These are phyloP conservation scores for Emmonsiellopsis sp. DNA, from an alignment of 2,329 filamentous ascomycete genomes.

Conservation along the genomic window DNA sequence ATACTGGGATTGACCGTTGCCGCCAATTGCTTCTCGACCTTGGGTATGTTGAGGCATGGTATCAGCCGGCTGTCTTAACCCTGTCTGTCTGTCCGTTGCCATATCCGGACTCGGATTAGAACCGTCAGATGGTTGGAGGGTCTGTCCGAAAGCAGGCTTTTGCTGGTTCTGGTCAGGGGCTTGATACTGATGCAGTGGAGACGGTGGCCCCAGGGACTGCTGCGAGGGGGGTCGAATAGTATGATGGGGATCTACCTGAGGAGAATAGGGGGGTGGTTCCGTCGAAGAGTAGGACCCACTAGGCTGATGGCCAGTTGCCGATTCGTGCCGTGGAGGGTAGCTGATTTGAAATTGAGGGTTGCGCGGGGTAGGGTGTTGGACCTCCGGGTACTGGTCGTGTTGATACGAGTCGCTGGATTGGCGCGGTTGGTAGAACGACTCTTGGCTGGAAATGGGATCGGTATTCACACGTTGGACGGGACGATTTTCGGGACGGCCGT, in stretches of 20 bases:
- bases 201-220: slow-evolving; percentile 28
- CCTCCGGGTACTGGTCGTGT: slow-evolving; percentile 12
- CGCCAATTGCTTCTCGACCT: background rate
- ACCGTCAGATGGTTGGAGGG: slow-evolving; percentile 10
- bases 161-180: slow-evolving; percentile 15
- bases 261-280: slow-evolving; percentile 10
- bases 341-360: slow-evolving; percentile 15
- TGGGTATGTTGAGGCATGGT: slow-evolving; percentile 1
- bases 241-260: slow-evolving; percentile 16
- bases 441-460: slow-evolving; percentile 11
- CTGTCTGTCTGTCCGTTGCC: slow-evolving; percentile 11
- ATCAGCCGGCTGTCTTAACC: slow-evolving; percentile 10
- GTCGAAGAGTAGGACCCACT: slow-evolving; percentile 13
- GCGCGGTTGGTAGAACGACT: slow-evolving; percentile 14
- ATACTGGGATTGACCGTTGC: slow-evolving; percentile 3
- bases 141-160: slow-evolving; percentile 12
- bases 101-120: slow-evolving; percentile 7
- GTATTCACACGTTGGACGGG: slow-evolving; percentile 14
- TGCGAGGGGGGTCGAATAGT: slow-evolving; percentile 25
- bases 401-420: slow-evolving; percentile 14
- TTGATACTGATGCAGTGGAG: slow-evolving; percentile 18
- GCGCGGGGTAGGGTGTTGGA: slow-evolving; percentile 9
- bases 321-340: slow-evolving; percentile 19
- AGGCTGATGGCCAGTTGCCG: slow-evolving; percentile 15
- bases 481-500: slow-evolving; percentile 12